Base-by-base conservation (phyloP, 2,329 filamentous ascomycete genomes). In the Raffaelea arxii region DNA sequence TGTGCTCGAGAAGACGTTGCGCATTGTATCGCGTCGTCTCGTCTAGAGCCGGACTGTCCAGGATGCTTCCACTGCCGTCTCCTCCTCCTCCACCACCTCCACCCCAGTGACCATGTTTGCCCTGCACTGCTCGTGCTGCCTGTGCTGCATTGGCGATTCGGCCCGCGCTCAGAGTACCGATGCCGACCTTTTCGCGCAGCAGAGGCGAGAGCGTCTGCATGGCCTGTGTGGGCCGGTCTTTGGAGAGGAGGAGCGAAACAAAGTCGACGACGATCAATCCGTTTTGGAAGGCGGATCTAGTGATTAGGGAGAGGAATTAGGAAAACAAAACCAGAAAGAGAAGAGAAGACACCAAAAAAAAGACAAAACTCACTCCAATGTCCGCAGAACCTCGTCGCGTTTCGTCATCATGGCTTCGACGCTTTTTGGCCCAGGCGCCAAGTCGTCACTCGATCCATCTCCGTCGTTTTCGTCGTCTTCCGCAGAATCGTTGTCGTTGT, bases 191-290 rank as follows among this genome's bases (percentile, higher is more conserved):
- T 10, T 86, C 74, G 57, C 85, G 85, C 19, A 94, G 69, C 19
- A 70, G 72, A 14, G 78, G 74, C 1, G 85, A 88, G 51, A 95
- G 75, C 4, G 86, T 86, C 41, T 71, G 63, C 54, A 80, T 72
- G 5, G 83, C 86, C 53, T 82, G 78, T 9, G 75, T 77, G 1
- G 86, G 84, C n/a, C 72, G 72, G 58, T 92, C 78, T 61, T 89
- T 90, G n/a, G 86, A 87, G 16, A 92, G 71, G 1, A 94, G 72
- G 6, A 94, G 75, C 25, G 89, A 94, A 47, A 94, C 68, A 56
- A 90, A 86, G 61, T 95, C 87, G 56, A 94, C 78, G 6, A 82
- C 80, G 49, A 86, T 73, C 59, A 84, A 71, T 36, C 82, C 74
- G 46, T 78, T 75, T 53, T 83, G 77, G 47, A 77, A 70, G 11